Percentiles rank a stretch among this genome's conserved stretches.
phyloP scores from a whole-genome alignment of 306 rosid species.

The Inga oerstediana region DNA sequence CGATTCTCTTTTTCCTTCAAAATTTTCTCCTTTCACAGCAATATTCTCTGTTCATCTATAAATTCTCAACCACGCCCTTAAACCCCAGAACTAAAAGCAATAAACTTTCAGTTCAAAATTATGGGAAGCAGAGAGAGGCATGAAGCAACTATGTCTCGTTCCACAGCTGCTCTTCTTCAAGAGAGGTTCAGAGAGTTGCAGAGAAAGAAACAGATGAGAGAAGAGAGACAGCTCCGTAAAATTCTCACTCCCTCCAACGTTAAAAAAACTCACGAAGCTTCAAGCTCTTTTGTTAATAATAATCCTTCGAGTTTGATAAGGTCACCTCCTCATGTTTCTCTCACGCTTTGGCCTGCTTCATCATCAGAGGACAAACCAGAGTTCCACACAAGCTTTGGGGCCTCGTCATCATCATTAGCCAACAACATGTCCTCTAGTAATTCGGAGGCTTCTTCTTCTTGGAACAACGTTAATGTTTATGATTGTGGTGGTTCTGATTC shows the following conservation, averaged over 20 bases:
- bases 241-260: slow-evolving; percentile 30
- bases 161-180: slow-evolving; percentile 85
- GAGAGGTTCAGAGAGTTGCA: slow-evolving; percentile 84
- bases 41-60: not conserved
- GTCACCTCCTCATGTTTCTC: slow-evolving; percentile 60
- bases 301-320: slow-evolving; percentile 22
- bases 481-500: slow-evolving; percentile 26
- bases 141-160: slow-evolving; percentile 43
- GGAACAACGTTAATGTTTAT: slow-evolving; percentile 37
- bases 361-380: slow-evolving; percentile 34
- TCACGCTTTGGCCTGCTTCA: slow-evolving; percentile 60
- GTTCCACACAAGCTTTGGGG: slow-evolving; percentile 5
- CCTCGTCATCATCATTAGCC: not conserved
- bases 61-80: slow-evolving; percentile 42
- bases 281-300: slow-evolving; percentile 39
- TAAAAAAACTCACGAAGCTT: slow-evolving; percentile 22
- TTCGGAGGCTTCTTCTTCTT: slow-evolving; percentile 34
- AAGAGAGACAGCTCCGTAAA: slow-evolving; percentile 65
- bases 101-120: slow-evolving; percentile 4
- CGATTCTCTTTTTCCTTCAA: slow-evolving; percentile 63
- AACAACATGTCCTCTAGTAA: not conserved
- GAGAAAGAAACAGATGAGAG: slow-evolving; percentile 88
- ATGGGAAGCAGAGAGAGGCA: slow-evolving; percentile 65
- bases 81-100: slow-evolving; percentile 26
- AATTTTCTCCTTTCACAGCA: slow-evolving; percentile 8